Percentiles rank a stretch among this genome's conserved stretches.
Conservation (phyloP, 805 yeast species). For the Sungouiozyma ichnusensis region DNA sequence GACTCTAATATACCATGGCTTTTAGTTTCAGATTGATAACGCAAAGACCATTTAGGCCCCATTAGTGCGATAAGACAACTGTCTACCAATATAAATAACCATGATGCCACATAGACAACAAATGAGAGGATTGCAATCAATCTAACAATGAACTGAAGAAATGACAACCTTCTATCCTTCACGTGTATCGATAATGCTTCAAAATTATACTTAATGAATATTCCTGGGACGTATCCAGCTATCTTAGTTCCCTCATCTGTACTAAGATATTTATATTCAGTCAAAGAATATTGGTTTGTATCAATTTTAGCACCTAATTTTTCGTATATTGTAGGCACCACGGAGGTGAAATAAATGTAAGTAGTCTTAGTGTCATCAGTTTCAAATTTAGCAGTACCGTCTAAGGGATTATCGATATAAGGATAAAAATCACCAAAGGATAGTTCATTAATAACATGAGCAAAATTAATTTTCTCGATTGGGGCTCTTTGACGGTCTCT, state of each 20-base stretch:
- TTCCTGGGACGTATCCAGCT: constrained; percentile 50
- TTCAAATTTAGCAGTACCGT: constrained; percentile 48
- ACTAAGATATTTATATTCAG: constrained; percentile 35
- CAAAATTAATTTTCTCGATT: constrained; percentile 54
- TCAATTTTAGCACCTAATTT: constrained; percentile 62
- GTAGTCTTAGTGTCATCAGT: constrained; percentile 40
- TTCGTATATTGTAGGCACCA: constrained; percentile 73
- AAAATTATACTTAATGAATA: constrained; percentile 74
- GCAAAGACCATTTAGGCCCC: constrained; percentile 45
- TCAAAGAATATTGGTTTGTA: constrained; percentile 78
- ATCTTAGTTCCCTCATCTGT: constrained; percentile 6
- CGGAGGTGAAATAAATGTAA: constrained; percentile 59
- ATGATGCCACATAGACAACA: constrained; percentile 55
- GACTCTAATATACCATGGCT: constrained; percentile 20
- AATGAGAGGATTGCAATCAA: constrained; percentile 81
- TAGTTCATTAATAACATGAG: constrained; percentile 77
- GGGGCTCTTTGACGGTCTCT: constrained; percentile 33
- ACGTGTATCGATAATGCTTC: constrained; percentile 72
- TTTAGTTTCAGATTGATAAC: constrained; percentile 22
- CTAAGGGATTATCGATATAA: constrained; percentile 77
- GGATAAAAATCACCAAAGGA: constrained; percentile 91
- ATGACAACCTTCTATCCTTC: constrained; percentile 63
- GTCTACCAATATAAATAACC: constrained; percentile 51
- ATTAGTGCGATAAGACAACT: constrained; percentile 38
- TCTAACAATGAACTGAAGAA: constrained; percentile 65